Evolutionary conservation across 164 flowering plant species (phyloP).

Genomic region (Chimonanthus praecox): DNA sequence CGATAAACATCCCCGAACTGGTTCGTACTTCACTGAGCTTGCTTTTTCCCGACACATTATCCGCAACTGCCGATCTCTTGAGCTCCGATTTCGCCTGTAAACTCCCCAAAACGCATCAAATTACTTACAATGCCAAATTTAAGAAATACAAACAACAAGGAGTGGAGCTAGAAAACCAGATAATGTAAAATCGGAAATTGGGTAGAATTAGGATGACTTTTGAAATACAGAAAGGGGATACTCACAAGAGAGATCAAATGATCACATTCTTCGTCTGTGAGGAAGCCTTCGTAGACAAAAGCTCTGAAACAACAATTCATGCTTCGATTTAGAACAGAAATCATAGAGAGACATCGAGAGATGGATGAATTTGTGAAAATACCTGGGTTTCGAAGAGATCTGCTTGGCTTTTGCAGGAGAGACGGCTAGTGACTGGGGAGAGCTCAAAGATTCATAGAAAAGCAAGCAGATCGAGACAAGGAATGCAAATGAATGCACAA

Average conservation of each 20-base stretch:
- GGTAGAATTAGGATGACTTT: background rate
- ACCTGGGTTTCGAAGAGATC: constrained; percentile 89
- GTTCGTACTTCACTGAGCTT: constrained; percentile 86
- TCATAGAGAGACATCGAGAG: background rate
- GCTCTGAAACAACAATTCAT: constrained; percentile 45
- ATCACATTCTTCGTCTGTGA: constrained; percentile 85
- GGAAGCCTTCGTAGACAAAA: constrained; percentile 83
- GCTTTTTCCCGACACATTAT: constrained; percentile 74
- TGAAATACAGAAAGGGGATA: background rate
- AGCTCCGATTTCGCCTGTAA: constrained; percentile 80
- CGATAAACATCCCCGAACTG: constrained; percentile 92
- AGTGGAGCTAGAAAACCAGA: background rate
- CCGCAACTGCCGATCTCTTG: constrained; percentile 89
- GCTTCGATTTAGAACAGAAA: background rate
- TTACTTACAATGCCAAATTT: background rate
- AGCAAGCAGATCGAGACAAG: constrained; percentile 24
- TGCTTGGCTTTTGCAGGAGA: constrained; percentile 64
- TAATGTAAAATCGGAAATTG: background rate
- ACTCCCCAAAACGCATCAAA: constrained; percentile 5
- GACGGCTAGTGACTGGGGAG: constrained; percentile 29
- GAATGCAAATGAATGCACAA: constrained; percentile 8
- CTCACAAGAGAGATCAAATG: constrained; percentile 85
- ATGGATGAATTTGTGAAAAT: constrained; percentile 12
- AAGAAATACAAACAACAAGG: background rate
- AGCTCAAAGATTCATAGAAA: constrained; percentile 23